Evolutionary conservation across 2,329 filamentous ascomycete species (phyloP).

Genomic region (Fusarium lateritium): DNA sequence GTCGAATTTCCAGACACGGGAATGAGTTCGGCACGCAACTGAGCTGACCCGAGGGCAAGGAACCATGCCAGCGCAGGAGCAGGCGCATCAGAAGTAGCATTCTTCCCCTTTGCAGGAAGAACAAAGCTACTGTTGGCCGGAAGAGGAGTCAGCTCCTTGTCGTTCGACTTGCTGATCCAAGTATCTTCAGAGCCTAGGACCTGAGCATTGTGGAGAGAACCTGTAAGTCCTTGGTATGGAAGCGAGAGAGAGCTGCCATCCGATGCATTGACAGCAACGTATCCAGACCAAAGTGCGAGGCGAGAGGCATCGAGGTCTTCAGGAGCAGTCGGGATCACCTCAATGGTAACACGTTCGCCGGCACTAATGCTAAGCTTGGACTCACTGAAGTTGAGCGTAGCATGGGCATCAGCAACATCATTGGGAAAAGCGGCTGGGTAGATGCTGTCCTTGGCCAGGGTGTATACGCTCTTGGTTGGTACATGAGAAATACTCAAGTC

Average conservation of each 20-base stretch:
- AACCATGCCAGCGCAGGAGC: constrained; percentile 58
- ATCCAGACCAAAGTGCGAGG: constrained; percentile 60
- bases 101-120: constrained; percentile 58
- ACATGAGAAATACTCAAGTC: constrained; percentile 67
- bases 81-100: constrained; percentile 46
- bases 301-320: constrained; percentile 52
- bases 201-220: constrained; percentile 52
- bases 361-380: constrained; percentile 61
- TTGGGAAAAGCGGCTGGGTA: constrained; percentile 62
- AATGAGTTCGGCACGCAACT: constrained; percentile 62
- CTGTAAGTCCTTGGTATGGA: constrained; percentile 59
- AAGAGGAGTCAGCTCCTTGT: constrained; percentile 48
- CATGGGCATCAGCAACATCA: constrained; percentile 54
- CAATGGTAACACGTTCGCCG: constrained; percentile 60
- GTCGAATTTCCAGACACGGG: constrained; percentile 47
- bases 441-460: constrained; percentile 54
- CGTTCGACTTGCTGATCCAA: constrained; percentile 54
- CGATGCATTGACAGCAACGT: constrained; percentile 58
- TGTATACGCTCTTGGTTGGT: constrained; percentile 68
- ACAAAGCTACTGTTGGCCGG: constrained; percentile 57
- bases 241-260: constrained; percentile 56
- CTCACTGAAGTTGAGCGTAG: constrained; percentile 59
- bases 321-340: constrained; percentile 61
- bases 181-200: constrained; percentile 45
- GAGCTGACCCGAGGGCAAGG: constrained; percentile 62